Evolutionary conservation across 805 yeast species (phyloP).

Genomic region (Yueomyces sp.): DNA sequence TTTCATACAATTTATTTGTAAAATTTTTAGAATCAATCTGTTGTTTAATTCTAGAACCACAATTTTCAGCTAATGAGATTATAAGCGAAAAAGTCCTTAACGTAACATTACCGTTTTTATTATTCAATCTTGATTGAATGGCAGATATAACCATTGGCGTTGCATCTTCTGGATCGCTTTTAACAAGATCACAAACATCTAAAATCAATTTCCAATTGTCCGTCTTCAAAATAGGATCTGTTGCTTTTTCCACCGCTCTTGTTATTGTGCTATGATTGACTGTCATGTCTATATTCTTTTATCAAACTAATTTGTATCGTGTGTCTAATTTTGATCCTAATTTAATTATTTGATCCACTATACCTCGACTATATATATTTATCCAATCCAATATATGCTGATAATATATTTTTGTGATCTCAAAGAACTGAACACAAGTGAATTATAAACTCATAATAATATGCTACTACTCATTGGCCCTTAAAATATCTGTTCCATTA

Average conservation of each 20-base stretch:
- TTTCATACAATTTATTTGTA: constrained; percentile 32
- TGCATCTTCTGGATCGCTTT: constrained; percentile 45
- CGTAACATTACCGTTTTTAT: constrained; percentile 51
- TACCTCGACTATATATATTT: too few species aligned
- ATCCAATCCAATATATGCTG: too few species aligned
- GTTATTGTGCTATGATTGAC: constrained; percentile 4
- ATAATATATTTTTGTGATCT: too few species aligned
- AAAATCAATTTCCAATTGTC: constrained; percentile 60
- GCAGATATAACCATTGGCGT: constrained; percentile 29
- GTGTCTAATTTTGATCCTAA: not conserved
- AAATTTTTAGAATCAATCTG: constrained; percentile 47
- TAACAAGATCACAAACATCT: constrained; percentile 54
- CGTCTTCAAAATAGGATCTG: constrained; percentile 44
- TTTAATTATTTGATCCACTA: not conserved
- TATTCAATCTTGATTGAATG: constrained; percentile 34
- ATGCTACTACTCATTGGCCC: too few species aligned
- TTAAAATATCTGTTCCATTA: too few species aligned
- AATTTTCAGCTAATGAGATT: constrained; percentile 58
- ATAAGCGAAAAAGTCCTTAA: constrained; percentile 42
- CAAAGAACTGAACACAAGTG: too few species aligned
- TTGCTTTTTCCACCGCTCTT: constrained; percentile 33
- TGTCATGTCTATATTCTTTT: not conserved
- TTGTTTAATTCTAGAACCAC: constrained; percentile 56
- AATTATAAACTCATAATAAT: too few species aligned
- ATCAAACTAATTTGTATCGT: too few species aligned